Base-by-base conservation (phyloP, 139 green algal genomes). In the Parachlorella kessleri region DNA sequence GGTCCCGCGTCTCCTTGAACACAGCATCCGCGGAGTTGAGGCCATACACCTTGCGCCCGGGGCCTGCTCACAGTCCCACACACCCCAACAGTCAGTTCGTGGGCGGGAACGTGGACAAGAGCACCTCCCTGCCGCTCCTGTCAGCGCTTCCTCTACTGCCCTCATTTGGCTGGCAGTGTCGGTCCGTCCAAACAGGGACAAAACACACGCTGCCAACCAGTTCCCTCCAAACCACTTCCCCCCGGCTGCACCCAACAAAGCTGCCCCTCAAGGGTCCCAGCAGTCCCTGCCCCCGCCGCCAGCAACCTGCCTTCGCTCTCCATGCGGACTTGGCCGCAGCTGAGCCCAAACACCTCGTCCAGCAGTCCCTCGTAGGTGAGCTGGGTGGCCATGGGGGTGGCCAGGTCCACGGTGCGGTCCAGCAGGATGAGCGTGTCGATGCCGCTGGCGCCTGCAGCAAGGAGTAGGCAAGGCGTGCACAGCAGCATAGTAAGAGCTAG, bases 281-380 rank as follows among this genome's bases (percentile, higher is more conserved):
- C 48, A 14, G 14, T 14, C 48, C 48, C 14, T 14, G 14, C 14
- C 48, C 48, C 48, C 48, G 14, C 14, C 48, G 14, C 48, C 48
- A 28, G 10, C 48, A 14, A 28, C 48, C 21, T 18, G 21, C 48
- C 48, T 18, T 59, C 48, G 21, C 14, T 28, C 14, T 59, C 48
- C 2, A 48, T 59, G 32, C 48, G 33, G 40, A 86, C 37, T 63
- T 87, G 82, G 40, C 82, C 82, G 73, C 75, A 87, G 24, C 79
- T 86, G 74, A 98, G 95, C 48, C 91, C 86, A 18, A 95, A 88
- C 2, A 97, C 82, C 85, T 99, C 96, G 73, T 99, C 96, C 0
- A 98, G 84, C 38, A 99, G 87, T 6, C 96, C 96, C 79, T 99
- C 96, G 80, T 98, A 98, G 2, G 96, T 99, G 53, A 99, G 84